A percentile compares a stretch with the other conserved stretches of the same genome.
Conservation (phyloP, 164 flowering plant genomes). For the Pachysandra terminalis region DNA sequence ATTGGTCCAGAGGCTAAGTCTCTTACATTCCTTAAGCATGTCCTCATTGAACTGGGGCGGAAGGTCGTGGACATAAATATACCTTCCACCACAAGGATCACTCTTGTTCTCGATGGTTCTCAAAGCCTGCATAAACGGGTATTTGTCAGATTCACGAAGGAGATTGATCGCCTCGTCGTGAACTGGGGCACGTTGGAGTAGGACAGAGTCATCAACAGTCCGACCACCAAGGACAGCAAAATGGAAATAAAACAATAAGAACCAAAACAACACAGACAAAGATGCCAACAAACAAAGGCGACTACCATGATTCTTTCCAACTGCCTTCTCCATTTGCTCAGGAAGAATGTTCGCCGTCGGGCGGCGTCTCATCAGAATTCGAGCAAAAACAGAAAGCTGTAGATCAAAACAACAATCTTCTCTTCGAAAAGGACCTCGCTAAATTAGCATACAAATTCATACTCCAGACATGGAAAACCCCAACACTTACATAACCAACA, state of each 20-base stretch:
- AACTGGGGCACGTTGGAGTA: conserved; percentile 18
- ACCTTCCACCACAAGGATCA: conserved; percentile 94
- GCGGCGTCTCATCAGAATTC: conserved; percentile 68
- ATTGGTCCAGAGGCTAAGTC: conserved; percentile 76
- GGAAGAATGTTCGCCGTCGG: conserved; percentile 21
- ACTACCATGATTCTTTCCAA: conserved; percentile 43
- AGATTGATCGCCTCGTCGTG: background rate
- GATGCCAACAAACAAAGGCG: conserved; percentile 59
- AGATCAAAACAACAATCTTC: background rate
- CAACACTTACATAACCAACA: background rate
- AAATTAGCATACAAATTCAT: background rate
- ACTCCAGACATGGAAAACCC: background rate
- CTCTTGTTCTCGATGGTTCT: conserved; percentile 69
- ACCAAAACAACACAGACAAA: conserved; percentile 67
- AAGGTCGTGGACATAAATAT: conserved; percentile 83
- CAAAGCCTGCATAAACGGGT: conserved; percentile 64
- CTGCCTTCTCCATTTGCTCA: conserved; percentile 66
- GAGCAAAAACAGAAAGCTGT: conserved; percentile 1
- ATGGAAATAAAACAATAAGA: conserved; percentile 69
- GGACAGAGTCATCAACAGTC: conserved; percentile 24
- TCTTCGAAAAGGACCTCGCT: background rate
- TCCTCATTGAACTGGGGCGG: conserved; percentile 85
- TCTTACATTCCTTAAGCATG: conserved; percentile 77
- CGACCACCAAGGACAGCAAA: conserved; percentile 51
- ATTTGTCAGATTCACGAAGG: conserved; percentile 17